phyloP scores from a whole-genome alignment of 2,329 filamentous ascomycete genomes.

The Sclerotiophoma versabilis region DNA sequence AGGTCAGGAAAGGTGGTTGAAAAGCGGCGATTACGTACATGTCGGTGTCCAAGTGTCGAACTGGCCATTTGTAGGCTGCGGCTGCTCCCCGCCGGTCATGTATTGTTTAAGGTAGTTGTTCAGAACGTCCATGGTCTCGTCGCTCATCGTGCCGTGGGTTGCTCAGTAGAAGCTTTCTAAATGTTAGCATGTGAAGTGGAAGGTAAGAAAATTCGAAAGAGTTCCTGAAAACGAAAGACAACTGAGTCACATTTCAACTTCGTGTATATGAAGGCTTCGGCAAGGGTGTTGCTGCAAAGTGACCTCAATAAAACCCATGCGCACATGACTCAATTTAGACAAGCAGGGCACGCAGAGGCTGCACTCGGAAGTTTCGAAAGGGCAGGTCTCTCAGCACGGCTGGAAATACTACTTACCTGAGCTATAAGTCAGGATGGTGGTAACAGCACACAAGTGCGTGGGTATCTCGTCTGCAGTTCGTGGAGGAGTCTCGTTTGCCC shows the following conservation, averaged over 20 bases:
- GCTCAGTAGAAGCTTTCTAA: neutral
- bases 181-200: neutral
- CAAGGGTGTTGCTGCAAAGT: constrained; percentile 28
- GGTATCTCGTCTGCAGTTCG: neutral
- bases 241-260: constrained; percentile 24
- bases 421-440: neutral
- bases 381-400: neutral
- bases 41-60: constrained; percentile 49
- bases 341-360: constrained; percentile 6
- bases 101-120: constrained; percentile 22
- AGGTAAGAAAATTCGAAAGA: neutral
- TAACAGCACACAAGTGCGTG: neutral
- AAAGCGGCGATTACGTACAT: constrained; percentile 35
- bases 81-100: constrained; percentile 10
- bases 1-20: constrained; percentile 16
- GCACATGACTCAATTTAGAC: constrained; percentile 33
- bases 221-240: neutral
- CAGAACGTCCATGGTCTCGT: constrained; percentile 20
- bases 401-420: constrained; percentile 6
- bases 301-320: constrained; percentile 26
- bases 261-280: constrained; percentile 26
- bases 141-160: constrained; percentile 9
- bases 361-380: neutral
- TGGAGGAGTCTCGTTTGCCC: constrained; percentile 8
- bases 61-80: constrained; percentile 8